Evolutionary conservation across 2,329 filamentous ascomycete genomes (phyloP), one percentile per base, ranked within the genome.

Genomic region (Exophiala alcalophila): DNA sequence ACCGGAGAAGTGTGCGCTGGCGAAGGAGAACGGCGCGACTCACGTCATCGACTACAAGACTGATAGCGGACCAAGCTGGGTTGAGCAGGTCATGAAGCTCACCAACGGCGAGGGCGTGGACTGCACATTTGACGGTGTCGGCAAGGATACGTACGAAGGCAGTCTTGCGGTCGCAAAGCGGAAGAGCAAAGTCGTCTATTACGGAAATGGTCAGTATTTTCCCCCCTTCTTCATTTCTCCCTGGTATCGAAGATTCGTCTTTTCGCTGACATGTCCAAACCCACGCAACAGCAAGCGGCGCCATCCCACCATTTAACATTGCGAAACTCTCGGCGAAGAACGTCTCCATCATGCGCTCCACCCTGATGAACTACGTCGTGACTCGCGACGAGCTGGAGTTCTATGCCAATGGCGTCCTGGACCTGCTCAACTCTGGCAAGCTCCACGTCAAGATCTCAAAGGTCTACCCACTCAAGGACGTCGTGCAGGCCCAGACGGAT

Each of bases 11-110:
- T 72, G 81, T 31, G 77, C 75, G 31, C 61, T 88, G 27, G 88
- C 87, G 2, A 78, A 70, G 63, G 69, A 75, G 52, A 77, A 82
- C 53, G 88, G 88, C 5, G 87, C 86, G 0, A 77, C 81, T 56
- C 80, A 82, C 53, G 69, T 83, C 42, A 73, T 95, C 54, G 83
- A 86, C 61, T 91, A 89, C 54, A 91, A 88, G 67, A 69, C 95
- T 51, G 72, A 76, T 49, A 86, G 89, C 50, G 83, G 82, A 56
- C 78, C 92, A 29, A 86, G 92, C 40, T 75, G 76, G 61, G 82
- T 92, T 41, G 86, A 94, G 52, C 74, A 75, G 59, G 74, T 96
- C 44, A 94, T 94, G 59, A 89, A 96, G 71, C 80, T 86, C 34
- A 95, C 88, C 0, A 77, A 72, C 2, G 83, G 83, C 0, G 68